Evolutionary conservation across 495 filamentous ascomycete genomes (phyloP).

Genomic region (Jackrogersella minutella): DNA sequence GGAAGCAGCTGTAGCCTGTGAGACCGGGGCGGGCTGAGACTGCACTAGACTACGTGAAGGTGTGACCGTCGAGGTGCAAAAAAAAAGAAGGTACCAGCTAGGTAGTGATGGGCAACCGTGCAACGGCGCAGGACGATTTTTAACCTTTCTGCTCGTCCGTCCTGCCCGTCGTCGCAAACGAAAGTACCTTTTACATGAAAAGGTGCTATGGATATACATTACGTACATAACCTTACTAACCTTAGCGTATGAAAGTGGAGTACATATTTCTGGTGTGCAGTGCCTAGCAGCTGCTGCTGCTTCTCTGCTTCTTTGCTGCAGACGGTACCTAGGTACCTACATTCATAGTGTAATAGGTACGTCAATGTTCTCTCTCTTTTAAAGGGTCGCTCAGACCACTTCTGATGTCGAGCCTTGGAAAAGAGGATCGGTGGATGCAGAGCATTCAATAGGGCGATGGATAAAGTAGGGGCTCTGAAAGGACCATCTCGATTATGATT

Average conservation of each 20-base stretch:
- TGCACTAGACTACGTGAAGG: constrained; percentile 2
- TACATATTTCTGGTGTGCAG: constrained; percentile 12
- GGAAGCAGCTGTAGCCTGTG: constrained; percentile 1
- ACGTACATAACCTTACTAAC: constrained; percentile 4
- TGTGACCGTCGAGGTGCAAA: neutral
- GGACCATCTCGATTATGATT: constrained; percentile 12
- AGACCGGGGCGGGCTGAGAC: constrained; percentile 26
- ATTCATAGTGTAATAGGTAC: too few species aligned
- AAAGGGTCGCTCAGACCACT: constrained; percentile 31
- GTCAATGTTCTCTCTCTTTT: constrained; percentile 12
- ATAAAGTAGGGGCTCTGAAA: constrained; percentile 14
- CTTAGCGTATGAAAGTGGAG: neutral
- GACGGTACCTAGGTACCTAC: too few species aligned
- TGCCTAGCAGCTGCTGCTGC: too few species aligned
- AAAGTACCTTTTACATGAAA: constrained; percentile 9
- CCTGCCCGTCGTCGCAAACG: neutral
- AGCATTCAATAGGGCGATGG: constrained; percentile 34
- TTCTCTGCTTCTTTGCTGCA: too few species aligned
- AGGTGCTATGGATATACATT: constrained; percentile 8
- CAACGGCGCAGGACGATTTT: too few species aligned
- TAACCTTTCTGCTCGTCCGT: constrained; percentile 11
- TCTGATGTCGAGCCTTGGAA: constrained; percentile 16
- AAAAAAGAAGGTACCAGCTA: constrained; percentile 1
- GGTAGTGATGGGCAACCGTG: constrained; percentile 20
- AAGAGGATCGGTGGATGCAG: constrained; percentile 31